Base-by-base conservation (phyloP, 441 rosid species). In the Metrosideros polymorpha region DNA sequence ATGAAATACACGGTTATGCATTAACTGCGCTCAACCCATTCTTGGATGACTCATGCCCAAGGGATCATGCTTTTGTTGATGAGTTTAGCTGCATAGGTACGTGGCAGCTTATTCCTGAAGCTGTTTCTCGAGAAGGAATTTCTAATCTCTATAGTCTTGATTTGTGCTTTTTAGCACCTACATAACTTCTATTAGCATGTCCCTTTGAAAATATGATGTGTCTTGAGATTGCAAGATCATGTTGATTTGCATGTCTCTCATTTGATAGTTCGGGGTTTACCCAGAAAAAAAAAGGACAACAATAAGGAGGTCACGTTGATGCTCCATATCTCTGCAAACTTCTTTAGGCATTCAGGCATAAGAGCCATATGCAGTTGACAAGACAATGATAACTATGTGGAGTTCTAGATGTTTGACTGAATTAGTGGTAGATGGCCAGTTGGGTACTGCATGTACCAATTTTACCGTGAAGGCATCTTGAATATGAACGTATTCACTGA, bases 11-110 rank as follows among this genome's bases (percentile, higher is more conserved):
- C 86, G 99, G 99, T 24, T 96, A 95, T 89, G 88, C 99, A n/a
- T 88, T 95, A 87, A 95, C 97, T 14, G 98, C 97, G 5, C 90
- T 87, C 87, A 97, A 97, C 90, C 99, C 99, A 84, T 97, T 97
- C 93, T 66, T 96, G 35, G 97, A 97, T 87, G 97, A 95, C 61
- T 93, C 98, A 12, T 76, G 84, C 85, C 85, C 90, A 0, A 95
- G 89, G 88, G 99, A 96, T 92, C 97, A 93, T 82, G 94, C 90
- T 45, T 97, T 97, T 84, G 99, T 97, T 19, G 99, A 97, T 86
- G 99, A 97, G 89, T 97, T 97, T 89, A 95, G 97, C 90, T 97
- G 99, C 92, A 97, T 97, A 88, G 99, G 99, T 96, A 91, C 6
- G 89, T 82, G 66, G 12, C 51, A 77, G 30, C n/a, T 84, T 61